These are phyloP conservation scores for Hansenula anomala DNA, from an alignment of 1,139 yeast species.

Conservation along the genomic window DNA sequence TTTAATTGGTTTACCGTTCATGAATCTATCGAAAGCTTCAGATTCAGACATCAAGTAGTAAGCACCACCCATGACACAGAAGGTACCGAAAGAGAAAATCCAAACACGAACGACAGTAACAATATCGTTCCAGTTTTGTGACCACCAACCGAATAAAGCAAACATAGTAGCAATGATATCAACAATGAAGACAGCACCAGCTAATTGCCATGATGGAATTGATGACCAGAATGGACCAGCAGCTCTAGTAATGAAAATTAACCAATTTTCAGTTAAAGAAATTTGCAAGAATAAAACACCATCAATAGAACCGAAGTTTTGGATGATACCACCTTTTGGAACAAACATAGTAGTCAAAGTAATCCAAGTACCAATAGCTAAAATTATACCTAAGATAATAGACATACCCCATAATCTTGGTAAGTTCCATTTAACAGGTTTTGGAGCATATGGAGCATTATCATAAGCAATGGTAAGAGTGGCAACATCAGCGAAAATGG, in stretches of 20 bases:
- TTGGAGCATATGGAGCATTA: conserved; percentile 95
- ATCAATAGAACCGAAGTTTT: conserved; percentile 89
- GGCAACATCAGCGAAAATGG: conserved; percentile 94
- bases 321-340: conserved; percentile 84
- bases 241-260: conserved; percentile 93
- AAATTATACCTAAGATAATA: conserved; percentile 69
- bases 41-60: conserved; percentile 91
- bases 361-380: conserved; percentile 91
- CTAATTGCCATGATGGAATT: conserved; percentile 88
- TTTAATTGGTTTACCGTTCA: conserved; percentile 84
- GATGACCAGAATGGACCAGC: conserved; percentile 96
- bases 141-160: conserved; percentile 96
- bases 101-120: conserved; percentile 92
- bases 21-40: conserved; percentile 82
- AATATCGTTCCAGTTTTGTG: conserved; percentile 95
- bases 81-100: conserved; percentile 94
- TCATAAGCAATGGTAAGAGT: conserved; percentile 94
- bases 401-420: conserved; percentile 98
- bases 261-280: conserved; percentile 93
- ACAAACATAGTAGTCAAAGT: conserved; percentile 88
- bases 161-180: conserved; percentile 89
- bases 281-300: conserved; percentile 91
- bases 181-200: conserved; percentile 87
- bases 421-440: conserved; percentile 98
- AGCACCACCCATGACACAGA: conserved; percentile 95